These are phyloP conservation scores for Colletotrichum sp. DNA, from an alignment of 2,329 filamentous ascomycete species.

Conservation along the genomic window DNA sequence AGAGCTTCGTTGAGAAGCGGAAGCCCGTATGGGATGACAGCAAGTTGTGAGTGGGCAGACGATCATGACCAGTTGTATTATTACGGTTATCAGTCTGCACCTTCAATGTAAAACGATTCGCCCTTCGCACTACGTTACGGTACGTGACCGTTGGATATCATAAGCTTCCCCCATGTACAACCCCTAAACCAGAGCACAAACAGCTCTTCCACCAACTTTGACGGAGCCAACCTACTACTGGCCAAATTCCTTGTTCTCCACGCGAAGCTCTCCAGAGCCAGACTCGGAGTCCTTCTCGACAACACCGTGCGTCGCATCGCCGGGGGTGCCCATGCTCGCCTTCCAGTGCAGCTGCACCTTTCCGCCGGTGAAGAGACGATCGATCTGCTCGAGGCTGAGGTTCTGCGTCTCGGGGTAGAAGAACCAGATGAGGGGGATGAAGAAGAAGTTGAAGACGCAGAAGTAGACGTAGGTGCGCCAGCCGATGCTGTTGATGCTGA, in stretches of 20 bases:
- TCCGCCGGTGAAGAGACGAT: conserved; percentile 38
- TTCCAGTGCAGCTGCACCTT: conserved; percentile 36
- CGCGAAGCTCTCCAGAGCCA: conserved; percentile 8
- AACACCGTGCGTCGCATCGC: conserved; percentile 22
- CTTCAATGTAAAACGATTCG: neutral
- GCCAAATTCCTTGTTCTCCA: conserved; percentile 7
- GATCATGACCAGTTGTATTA: neutral
- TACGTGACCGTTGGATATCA: neutral
- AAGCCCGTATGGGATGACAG: conserved; percentile 70
- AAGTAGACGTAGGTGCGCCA: conserved; percentile 44
- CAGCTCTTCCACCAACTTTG: neutral
- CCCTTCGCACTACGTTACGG: neutral
- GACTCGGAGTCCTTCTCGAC: conserved; percentile 15
- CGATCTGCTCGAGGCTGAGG: conserved; percentile 54
- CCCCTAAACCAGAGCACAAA: neutral
- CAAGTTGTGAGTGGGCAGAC: conserved; percentile 50
- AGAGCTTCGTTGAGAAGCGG: conserved; percentile 79
- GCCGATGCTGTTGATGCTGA: conserved; percentile 39
- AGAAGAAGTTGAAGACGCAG: conserved; percentile 38
- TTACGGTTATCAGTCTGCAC: neutral
- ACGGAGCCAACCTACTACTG: neutral
- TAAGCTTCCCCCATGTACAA: neutral
- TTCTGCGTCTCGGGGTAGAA: conserved; percentile 54
- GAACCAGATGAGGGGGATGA: conserved; percentile 50
- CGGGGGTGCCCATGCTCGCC: conserved; percentile 33